phyloP scores from a whole-genome alignment of 169 alveolate genomes.

The Cyclospora cayetanensis region DNA sequence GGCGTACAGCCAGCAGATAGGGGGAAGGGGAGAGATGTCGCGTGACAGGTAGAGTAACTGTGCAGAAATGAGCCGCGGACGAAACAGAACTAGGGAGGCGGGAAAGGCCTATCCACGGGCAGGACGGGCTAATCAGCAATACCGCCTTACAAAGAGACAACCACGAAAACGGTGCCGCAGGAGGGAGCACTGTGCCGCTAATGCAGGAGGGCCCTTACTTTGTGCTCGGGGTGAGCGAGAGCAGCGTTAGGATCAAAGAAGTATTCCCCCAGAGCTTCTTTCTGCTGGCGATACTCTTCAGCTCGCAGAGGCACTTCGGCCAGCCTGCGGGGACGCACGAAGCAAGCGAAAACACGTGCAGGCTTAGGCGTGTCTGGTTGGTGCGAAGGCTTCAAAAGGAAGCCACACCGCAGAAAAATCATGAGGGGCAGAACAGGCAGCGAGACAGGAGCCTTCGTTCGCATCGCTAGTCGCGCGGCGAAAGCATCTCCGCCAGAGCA shows the following conservation, averaged over 20 bases:
- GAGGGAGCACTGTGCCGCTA: background rate
- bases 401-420: background rate
- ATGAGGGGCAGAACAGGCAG: background rate
- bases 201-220: background rate
- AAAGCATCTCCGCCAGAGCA: no score
- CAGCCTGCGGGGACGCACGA: constrained; percentile 29
- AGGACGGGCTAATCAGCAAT: no score
- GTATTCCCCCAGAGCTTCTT: constrained; percentile 80
- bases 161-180: background rate
- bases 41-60: background rate
- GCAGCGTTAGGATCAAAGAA: constrained; percentile 75
- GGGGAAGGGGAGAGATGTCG: background rate
- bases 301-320: constrained; percentile 73
- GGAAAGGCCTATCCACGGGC: background rate
- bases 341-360: no score
- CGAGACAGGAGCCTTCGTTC: background rate
- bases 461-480: background rate
- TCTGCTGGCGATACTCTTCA: constrained; percentile 77
- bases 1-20: no score
- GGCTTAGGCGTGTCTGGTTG: no score
- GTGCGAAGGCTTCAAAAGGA: no score
- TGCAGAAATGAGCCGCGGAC: background rate
- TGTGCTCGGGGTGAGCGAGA: background rate
- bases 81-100: background rate
- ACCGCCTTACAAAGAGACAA: no score